A percentile compares a stretch with the other conserved stretches of the same genome.
phyloP scores from a whole-genome alignment of 306 rosid genomes.

The Abrus precatorius region DNA sequence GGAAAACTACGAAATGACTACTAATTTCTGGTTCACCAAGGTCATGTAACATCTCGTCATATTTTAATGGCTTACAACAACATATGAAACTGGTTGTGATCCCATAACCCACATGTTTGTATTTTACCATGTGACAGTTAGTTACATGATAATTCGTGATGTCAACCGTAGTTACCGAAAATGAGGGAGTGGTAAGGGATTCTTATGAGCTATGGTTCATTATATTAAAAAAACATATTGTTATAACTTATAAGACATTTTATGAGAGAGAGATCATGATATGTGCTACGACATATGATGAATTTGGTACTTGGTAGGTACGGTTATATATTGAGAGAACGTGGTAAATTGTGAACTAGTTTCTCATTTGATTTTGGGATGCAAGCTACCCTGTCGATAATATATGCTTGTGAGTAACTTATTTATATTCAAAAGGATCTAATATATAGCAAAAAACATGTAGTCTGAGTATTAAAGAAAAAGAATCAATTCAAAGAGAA shows the following conservation, averaged over 20 bases:
- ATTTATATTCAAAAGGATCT: background rate
- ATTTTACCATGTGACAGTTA: slow-evolving; percentile 52
- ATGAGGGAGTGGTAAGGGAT: too few relatives aligned
- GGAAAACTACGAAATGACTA: background rate
- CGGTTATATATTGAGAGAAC: background rate
- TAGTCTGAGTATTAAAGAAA: slow-evolving; percentile 47
- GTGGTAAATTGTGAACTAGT: background rate
- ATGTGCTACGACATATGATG: background rate
- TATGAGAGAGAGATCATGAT: too few relatives aligned
- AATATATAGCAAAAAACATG: slow-evolving; percentile 47
- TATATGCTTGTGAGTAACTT: slow-evolving; percentile 19
- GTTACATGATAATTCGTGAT: slow-evolving; percentile 46
- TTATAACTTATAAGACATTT: too few relatives aligned
- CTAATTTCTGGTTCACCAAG: slow-evolving; percentile 32
- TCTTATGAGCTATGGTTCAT: too few relatives aligned
- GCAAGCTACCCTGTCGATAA: slow-evolving; percentile 27
- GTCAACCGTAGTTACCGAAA: background rate
- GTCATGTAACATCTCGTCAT: background rate
- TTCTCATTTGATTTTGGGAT: slow-evolving; percentile 38
- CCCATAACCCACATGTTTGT: slow-evolving; percentile 18
- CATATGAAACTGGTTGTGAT: slow-evolving; percentile 29
- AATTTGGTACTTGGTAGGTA: background rate
- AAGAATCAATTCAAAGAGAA: slow-evolving; percentile 42
- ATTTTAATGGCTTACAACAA: slow-evolving; percentile 45
- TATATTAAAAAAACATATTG: too few relatives aligned